Percentiles rank a stretch among this genome's conserved stretches.
These are phyloP conservation scores for Alisma plantagoaquatica DNA, from an alignment of 106 monocot species.

Conservation along the genomic window DNA sequence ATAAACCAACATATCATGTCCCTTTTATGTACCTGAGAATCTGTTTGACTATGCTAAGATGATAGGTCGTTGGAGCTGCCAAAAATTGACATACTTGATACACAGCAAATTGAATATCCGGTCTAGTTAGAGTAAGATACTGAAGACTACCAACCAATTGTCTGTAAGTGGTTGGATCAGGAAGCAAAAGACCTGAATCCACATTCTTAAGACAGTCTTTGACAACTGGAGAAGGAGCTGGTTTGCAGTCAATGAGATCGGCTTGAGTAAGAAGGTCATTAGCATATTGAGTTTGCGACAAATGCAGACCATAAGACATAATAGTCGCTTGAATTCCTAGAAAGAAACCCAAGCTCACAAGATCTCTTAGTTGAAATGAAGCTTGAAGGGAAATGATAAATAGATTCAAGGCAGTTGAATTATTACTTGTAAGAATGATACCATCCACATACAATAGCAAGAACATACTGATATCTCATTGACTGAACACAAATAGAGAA, in stretches of 20 bases:
- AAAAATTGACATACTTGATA: slow-evolving; percentile 2
- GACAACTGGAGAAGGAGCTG: neutral
- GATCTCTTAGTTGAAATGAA: neutral
- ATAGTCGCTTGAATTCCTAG: neutral
- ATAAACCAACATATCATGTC: neutral
- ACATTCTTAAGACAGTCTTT: neutral
- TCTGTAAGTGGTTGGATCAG: neutral
- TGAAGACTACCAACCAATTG: neutral
- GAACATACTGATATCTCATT: neutral
- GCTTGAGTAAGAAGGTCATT: neutral
- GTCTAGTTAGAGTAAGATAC: slow-evolving; percentile 1
- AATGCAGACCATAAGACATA: neutral
- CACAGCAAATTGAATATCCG: neutral
- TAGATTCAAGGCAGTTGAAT: neutral
- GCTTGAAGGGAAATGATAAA: neutral
- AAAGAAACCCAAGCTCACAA: neutral
- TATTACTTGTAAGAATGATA: neutral
- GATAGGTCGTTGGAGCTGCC: neutral
- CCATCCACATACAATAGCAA: neutral
- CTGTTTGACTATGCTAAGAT: neutral
- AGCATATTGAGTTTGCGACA: neutral
- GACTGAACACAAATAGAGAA: neutral
- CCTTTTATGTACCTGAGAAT: slow-evolving; percentile 7
- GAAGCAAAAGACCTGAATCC: neutral
- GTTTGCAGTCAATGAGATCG: neutral